Conservation (phyloP, 2,329 filamentous ascomycete species). For the Sporothrix inflata region DNA sequence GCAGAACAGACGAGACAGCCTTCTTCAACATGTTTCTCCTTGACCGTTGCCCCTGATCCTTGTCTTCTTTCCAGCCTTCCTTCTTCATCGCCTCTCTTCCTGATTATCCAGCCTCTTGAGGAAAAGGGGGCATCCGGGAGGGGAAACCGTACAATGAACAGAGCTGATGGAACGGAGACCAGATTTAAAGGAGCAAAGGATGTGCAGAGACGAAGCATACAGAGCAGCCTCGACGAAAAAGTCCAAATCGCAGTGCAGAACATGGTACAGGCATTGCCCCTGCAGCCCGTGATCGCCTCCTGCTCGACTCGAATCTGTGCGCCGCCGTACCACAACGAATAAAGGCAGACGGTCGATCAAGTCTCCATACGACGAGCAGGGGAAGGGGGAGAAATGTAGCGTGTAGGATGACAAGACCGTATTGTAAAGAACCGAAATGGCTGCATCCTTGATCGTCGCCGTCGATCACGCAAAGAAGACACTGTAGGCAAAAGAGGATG, state of each 20-base stretch:
- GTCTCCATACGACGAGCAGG: too few species aligned
- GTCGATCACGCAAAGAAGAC: constrained; percentile 4
- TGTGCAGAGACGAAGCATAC: too few species aligned
- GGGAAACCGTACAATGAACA: not conserved
- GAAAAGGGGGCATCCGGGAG: not conserved
- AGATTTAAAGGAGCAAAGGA: not conserved
- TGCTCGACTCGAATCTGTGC: not conserved
- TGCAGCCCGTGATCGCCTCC: not conserved
- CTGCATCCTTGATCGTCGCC: not conserved
- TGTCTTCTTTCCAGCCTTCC: not conserved
- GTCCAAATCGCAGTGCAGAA: not conserved
- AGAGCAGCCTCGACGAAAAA: not conserved
- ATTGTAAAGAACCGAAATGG: not conserved
- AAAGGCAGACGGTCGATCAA: too few species aligned
- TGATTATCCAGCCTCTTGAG: not conserved
- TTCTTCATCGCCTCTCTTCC: not conserved
- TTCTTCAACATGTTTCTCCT: not conserved
- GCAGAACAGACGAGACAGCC: not conserved
- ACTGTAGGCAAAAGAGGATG: not conserved
- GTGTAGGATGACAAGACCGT: too few species aligned
- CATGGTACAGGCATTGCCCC: not conserved
- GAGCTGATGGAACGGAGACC: not conserved
- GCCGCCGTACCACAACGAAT: too few species aligned
- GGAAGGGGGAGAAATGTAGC: not conserved
- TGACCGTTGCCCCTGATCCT: not conserved